These are phyloP conservation scores for Incumbomyces lentus DNA, from an alignment of 2,329 filamentous ascomycete species.

Conservation along the genomic window DNA sequence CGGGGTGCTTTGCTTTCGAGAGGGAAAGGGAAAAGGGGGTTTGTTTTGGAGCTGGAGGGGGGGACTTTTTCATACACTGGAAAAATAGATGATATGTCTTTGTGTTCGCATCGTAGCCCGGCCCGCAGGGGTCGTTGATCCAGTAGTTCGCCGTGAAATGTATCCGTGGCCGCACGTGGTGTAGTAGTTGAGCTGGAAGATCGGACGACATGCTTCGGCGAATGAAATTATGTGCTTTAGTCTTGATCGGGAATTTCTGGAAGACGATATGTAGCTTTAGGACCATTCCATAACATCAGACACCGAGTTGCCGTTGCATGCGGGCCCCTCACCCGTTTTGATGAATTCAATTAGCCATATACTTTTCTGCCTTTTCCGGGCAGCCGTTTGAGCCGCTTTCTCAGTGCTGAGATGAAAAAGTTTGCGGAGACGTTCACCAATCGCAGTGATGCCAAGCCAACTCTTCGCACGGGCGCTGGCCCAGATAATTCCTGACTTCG, in stretches of 20 bases:
- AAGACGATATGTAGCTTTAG: neutral
- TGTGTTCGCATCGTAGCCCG: conserved; percentile 30
- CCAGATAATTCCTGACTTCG: too few species aligned
- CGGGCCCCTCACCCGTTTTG: too few species aligned
- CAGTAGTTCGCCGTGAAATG: conserved; percentile 31
- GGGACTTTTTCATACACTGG: conserved; percentile 23
- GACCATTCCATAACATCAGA: neutral
- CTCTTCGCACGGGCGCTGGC: too few species aligned
- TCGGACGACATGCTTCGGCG: neutral
- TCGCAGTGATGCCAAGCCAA: too few species aligned
- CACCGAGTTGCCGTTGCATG: too few species aligned
- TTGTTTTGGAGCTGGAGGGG: conserved; percentile 28
- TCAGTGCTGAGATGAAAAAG: too few species aligned
- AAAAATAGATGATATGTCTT: conserved; percentile 31
- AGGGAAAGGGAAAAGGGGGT: too few species aligned
- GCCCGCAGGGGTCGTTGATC: conserved; percentile 36
- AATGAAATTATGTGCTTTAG: neutral
- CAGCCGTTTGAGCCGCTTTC: too few species aligned
- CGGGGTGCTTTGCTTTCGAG: too few species aligned
- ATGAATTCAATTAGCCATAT: too few species aligned
- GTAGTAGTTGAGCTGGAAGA: neutral
- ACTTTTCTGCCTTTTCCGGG: too few species aligned
- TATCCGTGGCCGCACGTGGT: conserved; percentile 22
- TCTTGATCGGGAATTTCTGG: neutral
- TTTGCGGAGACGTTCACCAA: too few species aligned